Percentiles rank a stretch among this genome's conserved stretches.
phyloP scores from a whole-genome alignment of 2,329 filamentous ascomycete genomes.

The Pyricularia sp. region DNA sequence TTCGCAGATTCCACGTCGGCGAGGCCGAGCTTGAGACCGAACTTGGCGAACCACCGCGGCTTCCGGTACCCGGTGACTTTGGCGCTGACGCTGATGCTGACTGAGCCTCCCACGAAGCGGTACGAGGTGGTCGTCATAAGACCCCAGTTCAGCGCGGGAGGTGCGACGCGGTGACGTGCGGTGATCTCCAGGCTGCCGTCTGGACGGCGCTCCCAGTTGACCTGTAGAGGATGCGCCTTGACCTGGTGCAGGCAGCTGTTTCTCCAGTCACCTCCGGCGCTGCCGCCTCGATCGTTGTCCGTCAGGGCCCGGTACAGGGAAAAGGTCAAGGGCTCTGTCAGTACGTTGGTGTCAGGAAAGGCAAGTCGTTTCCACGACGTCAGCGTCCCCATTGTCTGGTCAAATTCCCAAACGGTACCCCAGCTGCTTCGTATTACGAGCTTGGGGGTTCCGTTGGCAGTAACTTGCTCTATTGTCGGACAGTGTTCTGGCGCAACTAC shows the following conservation, averaged over 20 bases:
- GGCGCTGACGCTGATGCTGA: conserved; percentile 40
- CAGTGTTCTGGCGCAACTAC: neutral
- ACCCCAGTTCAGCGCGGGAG: conserved; percentile 54
- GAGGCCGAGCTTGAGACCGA: conserved; percentile 47
- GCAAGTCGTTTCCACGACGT: conserved; percentile 28
- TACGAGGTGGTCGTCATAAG: conserved; percentile 43
- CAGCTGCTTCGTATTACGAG: conserved; percentile 24
- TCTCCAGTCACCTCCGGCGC: conserved; percentile 49
- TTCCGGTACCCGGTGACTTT: conserved; percentile 36
- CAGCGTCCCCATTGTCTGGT: conserved; percentile 31
- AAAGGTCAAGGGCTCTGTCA: conserved; percentile 34
- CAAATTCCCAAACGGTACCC: conserved; percentile 32
- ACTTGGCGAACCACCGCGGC: conserved; percentile 50
- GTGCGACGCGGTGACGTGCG: conserved; percentile 46
- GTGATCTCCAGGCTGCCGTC: conserved; percentile 28
- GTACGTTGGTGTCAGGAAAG: conserved; percentile 23
- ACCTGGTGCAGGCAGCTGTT: conserved; percentile 32
- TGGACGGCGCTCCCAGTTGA: conserved; percentile 21
- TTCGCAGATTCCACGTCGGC: conserved; percentile 26
- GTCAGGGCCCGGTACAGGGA: conserved; percentile 57
- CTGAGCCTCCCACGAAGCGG: conserved; percentile 36
- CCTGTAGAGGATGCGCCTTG: conserved; percentile 27
- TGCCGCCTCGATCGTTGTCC: conserved; percentile 51
- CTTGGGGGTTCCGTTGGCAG: neutral
- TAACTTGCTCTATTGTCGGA: neutral